Base-by-base conservation (phyloP, 805 yeast genomes). In the Sugiyamaella lignohabitans region DNA sequence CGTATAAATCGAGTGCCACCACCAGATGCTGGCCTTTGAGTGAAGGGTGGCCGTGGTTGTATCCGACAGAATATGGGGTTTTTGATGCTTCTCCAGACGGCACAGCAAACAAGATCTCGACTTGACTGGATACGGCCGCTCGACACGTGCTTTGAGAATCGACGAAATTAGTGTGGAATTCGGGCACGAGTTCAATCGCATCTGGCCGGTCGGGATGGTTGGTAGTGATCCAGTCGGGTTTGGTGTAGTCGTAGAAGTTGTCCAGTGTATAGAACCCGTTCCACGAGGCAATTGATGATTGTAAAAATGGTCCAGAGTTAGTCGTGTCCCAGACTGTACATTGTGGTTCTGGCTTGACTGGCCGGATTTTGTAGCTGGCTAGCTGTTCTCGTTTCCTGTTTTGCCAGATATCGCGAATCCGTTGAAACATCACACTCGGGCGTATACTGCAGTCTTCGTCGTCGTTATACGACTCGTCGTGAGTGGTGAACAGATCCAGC, bases 281-380 rank as follows among this genome's bases (percentile, higher is more conserved):
- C 68, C 67, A 64, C 10, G 69, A 64, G 3, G 60, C 59, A 4
- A 64, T 49, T 4, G 47, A n/a, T 10, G 66, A 59, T 27, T 27
- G 8, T 8, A 8, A 8, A 27, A 27, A 27, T 27, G 32, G 32
- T 8, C 32, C 32, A 8, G 32, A 27, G 32, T 27, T 37, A 67
- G 75, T 14, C 61, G 27, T 5, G 14, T 27, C 32, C 32, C 32
- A 27, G 8, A 27, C 32, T 8, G 11, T 14, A 27, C 32, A 27
- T 27, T 27, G 32, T 27, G 32, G 32, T 27, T 27, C 11, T 8
- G 32, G 32, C 14, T 27, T 27, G 14, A 8, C 32, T 27, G 8
- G 11, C n/a, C n/a, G n/a, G n/a, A n/a, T n/a, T n/a, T n/a, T n/a
- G n/a, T n/a, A n/a, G n/a, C n/a, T n/a, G n/a, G n/a, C n/a, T n/a